Conservation (phyloP, 192 early-diverging fungal species). For the Coemansia sp. region DNA sequence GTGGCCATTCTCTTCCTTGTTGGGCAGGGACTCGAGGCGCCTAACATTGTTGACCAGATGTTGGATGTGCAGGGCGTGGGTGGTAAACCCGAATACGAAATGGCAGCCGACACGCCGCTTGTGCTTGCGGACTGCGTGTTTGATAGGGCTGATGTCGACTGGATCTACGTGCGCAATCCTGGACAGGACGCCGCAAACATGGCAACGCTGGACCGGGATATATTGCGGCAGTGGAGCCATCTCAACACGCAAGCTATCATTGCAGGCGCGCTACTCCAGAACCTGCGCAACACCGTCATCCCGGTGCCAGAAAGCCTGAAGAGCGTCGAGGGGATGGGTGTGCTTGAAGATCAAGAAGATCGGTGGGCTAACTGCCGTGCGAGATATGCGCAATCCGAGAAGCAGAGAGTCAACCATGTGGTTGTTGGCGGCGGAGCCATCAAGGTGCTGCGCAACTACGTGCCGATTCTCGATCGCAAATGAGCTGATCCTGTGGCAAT, state of each 20-base stretch:
- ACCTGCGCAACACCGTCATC: slow-evolving; percentile 18
- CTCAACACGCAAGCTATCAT: slow-evolving; percentile 43
- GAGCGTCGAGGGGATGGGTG: not conserved
- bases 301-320: slow-evolving; percentile 3
- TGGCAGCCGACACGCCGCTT: slow-evolving; percentile 89
- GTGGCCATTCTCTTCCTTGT: slow-evolving; percentile 86
- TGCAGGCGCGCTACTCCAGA: slow-evolving; percentile 44
- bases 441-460: slow-evolving; percentile 33
- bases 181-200: slow-evolving; percentile 30
- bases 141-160: slow-evolving; percentile 55
- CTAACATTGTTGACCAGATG: slow-evolving; percentile 67
- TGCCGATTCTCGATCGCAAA: slow-evolving; percentile 36
- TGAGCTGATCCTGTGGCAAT: slow-evolving; percentile 39
- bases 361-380: slow-evolving; percentile 30
- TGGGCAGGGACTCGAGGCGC: slow-evolving; percentile 77
- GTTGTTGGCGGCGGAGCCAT: slow-evolving; percentile 39
- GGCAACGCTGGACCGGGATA: slow-evolving; percentile 25
- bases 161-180: slow-evolving; percentile 57
- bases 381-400: slow-evolving; percentile 4
- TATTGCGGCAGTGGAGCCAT: slow-evolving; percentile 29
- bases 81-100: slow-evolving; percentile 86
- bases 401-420: slow-evolving; percentile 1
- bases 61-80: slow-evolving; percentile 64
- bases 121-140: slow-evolving; percentile 88
- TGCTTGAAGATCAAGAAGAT: slow-evolving; percentile 2